Evolutionary conservation across 2,329 filamentous ascomycete genomes (phyloP).

Genomic region (Pseudomassariella vexata): DNA sequence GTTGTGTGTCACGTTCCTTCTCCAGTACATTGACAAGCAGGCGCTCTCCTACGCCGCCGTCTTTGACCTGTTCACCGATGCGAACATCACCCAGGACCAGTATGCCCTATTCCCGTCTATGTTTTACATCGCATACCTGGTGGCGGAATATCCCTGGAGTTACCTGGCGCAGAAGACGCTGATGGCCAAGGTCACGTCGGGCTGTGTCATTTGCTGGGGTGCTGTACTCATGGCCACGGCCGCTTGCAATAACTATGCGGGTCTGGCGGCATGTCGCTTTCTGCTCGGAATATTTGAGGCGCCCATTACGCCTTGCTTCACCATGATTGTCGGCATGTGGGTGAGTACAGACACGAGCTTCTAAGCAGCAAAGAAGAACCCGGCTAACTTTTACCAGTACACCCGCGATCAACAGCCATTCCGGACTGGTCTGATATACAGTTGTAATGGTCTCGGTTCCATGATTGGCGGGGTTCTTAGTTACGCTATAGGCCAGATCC

Average conservation of each 20-base stretch:
- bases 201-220: constrained; percentile 28
- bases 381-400: constrained; percentile 24
- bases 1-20: constrained; percentile 40
- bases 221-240: constrained; percentile 36
- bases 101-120: constrained; percentile 51
- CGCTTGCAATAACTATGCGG: constrained; percentile 32
- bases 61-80: constrained; percentile 46
- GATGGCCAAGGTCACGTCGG: constrained; percentile 27
- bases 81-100: constrained; percentile 37
- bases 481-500: constrained; percentile 33
- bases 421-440: constrained; percentile 37
- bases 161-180: constrained; percentile 27
- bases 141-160: constrained; percentile 25
- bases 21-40: constrained; percentile 53
- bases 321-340: constrained; percentile 46
- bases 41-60: constrained; percentile 48
- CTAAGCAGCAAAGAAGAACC: background rate
- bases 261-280: constrained; percentile 36
- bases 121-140: constrained; percentile 42
- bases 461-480: constrained; percentile 29
- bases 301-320: constrained; percentile 41
- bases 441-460: constrained; percentile 31
- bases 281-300: constrained; percentile 42
- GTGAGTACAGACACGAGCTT: no score
- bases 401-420: constrained; percentile 38